These are phyloP conservation scores for Hamamelis virginiana DNA, from an alignment of 164 flowering plant species.

Conservation along the genomic window DNA sequence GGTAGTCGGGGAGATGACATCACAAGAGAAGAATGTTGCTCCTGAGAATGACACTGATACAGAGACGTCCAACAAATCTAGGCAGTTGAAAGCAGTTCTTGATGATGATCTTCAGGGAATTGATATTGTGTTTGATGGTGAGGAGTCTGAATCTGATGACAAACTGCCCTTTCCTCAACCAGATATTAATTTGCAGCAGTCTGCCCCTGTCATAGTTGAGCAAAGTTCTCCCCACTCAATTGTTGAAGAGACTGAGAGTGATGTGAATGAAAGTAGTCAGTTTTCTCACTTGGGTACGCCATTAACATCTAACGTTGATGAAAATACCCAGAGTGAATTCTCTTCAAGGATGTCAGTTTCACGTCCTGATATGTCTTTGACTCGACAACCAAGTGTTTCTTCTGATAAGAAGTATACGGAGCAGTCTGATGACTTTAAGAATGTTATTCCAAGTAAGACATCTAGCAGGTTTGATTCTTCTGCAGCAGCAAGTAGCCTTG, in stretches of 20 bases:
- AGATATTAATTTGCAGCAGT: conserved; percentile 67
- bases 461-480: conserved; percentile 42
- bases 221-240: conserved; percentile 77
- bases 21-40: conserved; percentile 36
- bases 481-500: conserved; percentile 33
- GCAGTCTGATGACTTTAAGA: conserved; percentile 57
- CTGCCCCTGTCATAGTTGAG: conserved; percentile 52
- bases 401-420: conserved; percentile 65
- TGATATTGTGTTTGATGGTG: conserved; percentile 93
- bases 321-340: conserved; percentile 55
- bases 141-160: conserved; percentile 87
- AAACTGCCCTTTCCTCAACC: conserved; percentile 84
- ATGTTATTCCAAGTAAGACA: conserved; percentile 24
- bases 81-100: conserved; percentile 72
- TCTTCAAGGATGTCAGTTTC: conserved; percentile 75
- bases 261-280: conserved; percentile 49
- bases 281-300: conserved; percentile 54
- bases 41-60: conserved; percentile 36
- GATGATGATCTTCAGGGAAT: conserved; percentile 97
- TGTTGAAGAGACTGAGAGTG: conserved; percentile 83
- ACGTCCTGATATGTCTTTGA: conserved; percentile 55
- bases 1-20: conserved; percentile 45
- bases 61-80: conserved; percentile 50
- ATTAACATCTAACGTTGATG: conserved; percentile 52
- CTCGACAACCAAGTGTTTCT: conserved; percentile 79